Base-by-base conservation (phyloP, 108 stramenopile genomes). In the Skeletonema menzelii region DNA sequence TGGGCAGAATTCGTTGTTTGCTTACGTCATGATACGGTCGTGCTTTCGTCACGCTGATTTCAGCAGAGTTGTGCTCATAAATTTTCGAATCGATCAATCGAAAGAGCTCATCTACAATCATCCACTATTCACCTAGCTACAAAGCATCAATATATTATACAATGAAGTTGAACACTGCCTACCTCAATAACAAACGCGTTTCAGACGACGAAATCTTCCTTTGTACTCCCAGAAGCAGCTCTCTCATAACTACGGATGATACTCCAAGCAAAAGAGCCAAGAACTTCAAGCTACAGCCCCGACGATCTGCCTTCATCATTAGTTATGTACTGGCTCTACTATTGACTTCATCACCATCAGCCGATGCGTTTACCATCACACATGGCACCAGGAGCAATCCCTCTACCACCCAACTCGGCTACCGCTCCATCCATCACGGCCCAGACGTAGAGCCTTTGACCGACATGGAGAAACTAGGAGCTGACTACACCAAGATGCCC, bases 401-500 rank as follows among this genome's bases (percentile, higher is more conserved):
- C 8, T 40, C 44, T 8, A 30, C 59, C 7, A 73, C 44, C 17
- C 0, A 56, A 46, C 47, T 79, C 27, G 13, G 38, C 12, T 79
- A 79, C 63, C 71, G 78, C 11, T 79, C 78, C 0, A 40, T 79
- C 38, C 31, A 32, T 32, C 31, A 32, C 3, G 31, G 31, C 7
- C 31, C 31, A 32, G 31, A 32, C 7, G 31, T 79, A 8, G 71
- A 79, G 35, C 78, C 78, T 57, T 57, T 63, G 35, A 63, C 71
- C 24, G 56, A 79, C 4, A 49, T 49, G 15, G 78, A 73, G 30
- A 72, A 27, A 60, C 40, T 60, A 20, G 65, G 73, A 12, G 38
- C 27, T 11, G 87, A 87, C 5, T 83, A 69, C 10, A 87, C 77
- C 42, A 78, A 86, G 27, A 79, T 87, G 83, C 61, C 67, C 27